Conservation (phyloP, 768 basidiomycete genomes). For the Erythrobasidium yunnanense region DNA sequence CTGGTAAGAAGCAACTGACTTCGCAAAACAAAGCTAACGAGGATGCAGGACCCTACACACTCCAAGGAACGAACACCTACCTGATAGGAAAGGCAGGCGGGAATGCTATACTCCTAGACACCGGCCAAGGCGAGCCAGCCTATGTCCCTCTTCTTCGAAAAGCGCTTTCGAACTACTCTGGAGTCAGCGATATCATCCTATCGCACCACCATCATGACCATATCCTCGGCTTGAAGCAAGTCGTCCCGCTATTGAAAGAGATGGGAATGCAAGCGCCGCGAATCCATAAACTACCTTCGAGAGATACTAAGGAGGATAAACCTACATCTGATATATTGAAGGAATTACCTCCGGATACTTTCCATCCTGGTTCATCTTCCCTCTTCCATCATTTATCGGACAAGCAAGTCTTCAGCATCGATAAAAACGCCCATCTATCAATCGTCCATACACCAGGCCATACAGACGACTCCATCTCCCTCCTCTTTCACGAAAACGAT, state of each 20-base stretch:
- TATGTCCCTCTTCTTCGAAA: constrained; percentile 57
- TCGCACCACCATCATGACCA: constrained; percentile 90
- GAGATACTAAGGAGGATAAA: constrained; percentile 27
- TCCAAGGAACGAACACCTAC: constrained; percentile 90
- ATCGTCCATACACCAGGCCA: constrained; percentile 84
- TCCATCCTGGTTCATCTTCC: background rate
- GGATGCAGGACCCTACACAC: constrained; percentile 75
- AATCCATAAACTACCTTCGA: constrained; percentile 41
- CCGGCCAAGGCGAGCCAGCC: constrained; percentile 59
- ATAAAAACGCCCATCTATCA: constrained; percentile 46
- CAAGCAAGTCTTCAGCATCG: constrained; percentile 38
- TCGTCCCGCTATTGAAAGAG: constrained; percentile 55
- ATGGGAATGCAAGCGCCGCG: constrained; percentile 48
- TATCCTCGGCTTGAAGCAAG: constrained; percentile 59
- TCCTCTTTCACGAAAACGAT: constrained; percentile 58
- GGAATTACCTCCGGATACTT: background rate
- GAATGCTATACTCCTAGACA: constrained; percentile 68
- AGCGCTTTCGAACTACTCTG: constrained; percentile 44
- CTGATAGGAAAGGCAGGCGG: constrained; percentile 50
- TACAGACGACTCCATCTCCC: constrained; percentile 69
- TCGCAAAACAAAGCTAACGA: too few relatives aligned
- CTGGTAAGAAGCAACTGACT: too few relatives aligned
- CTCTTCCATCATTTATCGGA: background rate
- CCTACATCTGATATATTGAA: background rate
- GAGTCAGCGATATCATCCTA: constrained; percentile 77